Percentiles rank a stretch among this genome's conserved stretches.
Conservation (phyloP, 495 filamentous ascomycete species). For the Penicillium daleae region DNA sequence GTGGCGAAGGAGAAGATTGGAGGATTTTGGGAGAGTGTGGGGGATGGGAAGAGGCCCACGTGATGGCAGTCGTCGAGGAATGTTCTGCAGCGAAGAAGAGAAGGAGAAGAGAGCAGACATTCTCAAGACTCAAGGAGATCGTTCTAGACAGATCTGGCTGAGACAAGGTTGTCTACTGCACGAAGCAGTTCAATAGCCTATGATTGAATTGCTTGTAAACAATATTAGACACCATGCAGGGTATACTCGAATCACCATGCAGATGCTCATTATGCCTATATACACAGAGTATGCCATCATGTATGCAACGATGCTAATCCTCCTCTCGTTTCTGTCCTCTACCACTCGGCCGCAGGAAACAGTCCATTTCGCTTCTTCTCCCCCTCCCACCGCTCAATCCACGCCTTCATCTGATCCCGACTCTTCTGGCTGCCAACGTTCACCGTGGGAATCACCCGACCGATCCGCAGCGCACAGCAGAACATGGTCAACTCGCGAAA, state of each 20-base stretch:
- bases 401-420: conserved; percentile 84
- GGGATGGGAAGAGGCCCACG: neutral
- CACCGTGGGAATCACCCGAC: conserved; percentile 89
- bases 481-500: conserved; percentile 96
- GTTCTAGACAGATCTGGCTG: too few species aligned
- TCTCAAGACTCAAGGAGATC: neutral
- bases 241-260: neutral
- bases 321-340: neutral
- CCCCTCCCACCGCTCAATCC: conserved; percentile 85
- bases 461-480: conserved; percentile 82
- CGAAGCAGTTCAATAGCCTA: neutral
- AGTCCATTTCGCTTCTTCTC: conserved; percentile 82
- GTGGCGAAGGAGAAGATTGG: neutral
- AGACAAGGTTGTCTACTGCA: neutral
- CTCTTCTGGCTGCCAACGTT: conserved; percentile 77
- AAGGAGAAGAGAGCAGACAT: neutral
- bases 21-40: neutral
- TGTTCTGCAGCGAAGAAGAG: neutral
- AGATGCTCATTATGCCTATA: neutral
- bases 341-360: conserved; percentile 49
- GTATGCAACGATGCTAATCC: conserved; percentile 6
- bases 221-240: neutral
- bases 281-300: neutral
- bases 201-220: neutral
- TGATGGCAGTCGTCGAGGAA: neutral